Base-by-base conservation (phyloP, 1,284 basidiomycete genomes). In the Ustilago bromivora region DNA sequence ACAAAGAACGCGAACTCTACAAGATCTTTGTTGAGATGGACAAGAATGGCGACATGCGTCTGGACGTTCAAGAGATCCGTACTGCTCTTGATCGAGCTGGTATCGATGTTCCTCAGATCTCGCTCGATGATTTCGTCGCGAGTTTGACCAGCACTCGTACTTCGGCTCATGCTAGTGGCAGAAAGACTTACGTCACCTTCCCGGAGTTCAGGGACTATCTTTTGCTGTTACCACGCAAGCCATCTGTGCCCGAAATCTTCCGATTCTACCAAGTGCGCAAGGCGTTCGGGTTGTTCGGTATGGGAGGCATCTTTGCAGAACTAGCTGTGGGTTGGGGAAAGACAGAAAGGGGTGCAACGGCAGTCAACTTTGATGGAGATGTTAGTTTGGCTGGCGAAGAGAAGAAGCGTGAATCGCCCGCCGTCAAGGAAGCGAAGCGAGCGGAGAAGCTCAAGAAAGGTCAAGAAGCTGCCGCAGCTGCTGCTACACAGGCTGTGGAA, bases 171-270 rank as follows among this genome's bases (percentile, higher is more conserved):
- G 53, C 52, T 23, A 65, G 57, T 38, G 66, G 63, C 35, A 62
- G 71, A 9, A 76, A 64, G 52, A 53, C 71, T 17, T 83, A 78
- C 19, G 77, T 86, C 56, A 81, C 82, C 28, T 86, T 82, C 61
- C 84, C 84, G 23, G 81, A 86, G 63, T 86, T 86, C 53, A 72
- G 84, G 35, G 84, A 86, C 65, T 86, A 86, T 32, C 69, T 86
- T 17, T 59, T 86, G 46, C 77, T 86, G 12, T 65, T 86, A 23
- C 84, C 84, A 7, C 67, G 84, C 56, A 84, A 82, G 41, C 82
- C 84, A 1, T 77, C 76, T 12, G 80, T 85, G 19, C 53, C 74
- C 12, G 84, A 85, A 68, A 85, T 86, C 65, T 84, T 81, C 64
- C 79, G 80, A 35, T 86, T 86, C 69, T 86, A 86, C 59, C 84